A percentile compares a stretch with the other conserved stretches of the same genome.
These are phyloP conservation scores for Metschnikowia baotianmanensis DNA, from an alignment of 805 yeast species.

Conservation along the genomic window DNA sequence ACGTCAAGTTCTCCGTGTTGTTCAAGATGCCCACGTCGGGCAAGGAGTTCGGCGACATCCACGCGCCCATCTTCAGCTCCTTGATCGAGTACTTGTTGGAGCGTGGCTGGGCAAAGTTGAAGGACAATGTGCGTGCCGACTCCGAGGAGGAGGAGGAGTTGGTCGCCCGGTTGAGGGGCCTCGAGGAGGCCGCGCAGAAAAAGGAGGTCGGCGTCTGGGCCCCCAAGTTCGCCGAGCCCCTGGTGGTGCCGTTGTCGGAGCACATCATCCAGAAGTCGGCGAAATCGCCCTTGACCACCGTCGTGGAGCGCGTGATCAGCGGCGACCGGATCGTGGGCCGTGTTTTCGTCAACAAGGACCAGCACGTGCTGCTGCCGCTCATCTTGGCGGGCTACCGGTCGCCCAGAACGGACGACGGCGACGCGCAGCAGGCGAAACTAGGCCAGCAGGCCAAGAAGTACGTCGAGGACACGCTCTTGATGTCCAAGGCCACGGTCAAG, in stretches of 20 bases:
- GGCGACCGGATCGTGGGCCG: slow-evolving; percentile 78
- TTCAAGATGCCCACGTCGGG: slow-evolving; percentile 50
- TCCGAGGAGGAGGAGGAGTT: slow-evolving; percentile 43
- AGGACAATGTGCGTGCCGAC: slow-evolving; percentile 44
- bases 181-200: slow-evolving; percentile 51
- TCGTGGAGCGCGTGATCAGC: slow-evolving; percentile 72
- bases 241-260: slow-evolving; percentile 28
- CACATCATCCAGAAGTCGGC: slow-evolving; percentile 35
- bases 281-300: slow-evolving; percentile 46
- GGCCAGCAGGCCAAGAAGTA: slow-evolving; percentile 66
- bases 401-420: slow-evolving; percentile 60
- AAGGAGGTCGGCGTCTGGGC: slow-evolving; percentile 59
- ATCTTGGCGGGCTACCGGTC: slow-evolving; percentile 70
- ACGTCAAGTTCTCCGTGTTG: slow-evolving; percentile 54
- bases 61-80: slow-evolving; percentile 60
- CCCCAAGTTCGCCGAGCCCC: slow-evolving; percentile 18
- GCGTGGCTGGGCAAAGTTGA: slow-evolving; percentile 61
- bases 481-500: slow-evolving; percentile 51
- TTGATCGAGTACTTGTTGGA: slow-evolving; percentile 54
- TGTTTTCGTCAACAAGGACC: slow-evolving; percentile 43
- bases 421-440: slow-evolving; percentile 30
- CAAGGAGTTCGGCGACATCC: slow-evolving; percentile 70
- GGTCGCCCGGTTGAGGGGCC: slow-evolving; percentile 33
- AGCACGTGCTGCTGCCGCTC: slow-evolving; percentile 58
- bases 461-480: slow-evolving; percentile 62